Percentiles rank a stretch among this genome's conserved stretches.
Conservation (phyloP, 2,329 filamentous ascomycete genomes). For the Zymoseptoria crescenta region DNA sequence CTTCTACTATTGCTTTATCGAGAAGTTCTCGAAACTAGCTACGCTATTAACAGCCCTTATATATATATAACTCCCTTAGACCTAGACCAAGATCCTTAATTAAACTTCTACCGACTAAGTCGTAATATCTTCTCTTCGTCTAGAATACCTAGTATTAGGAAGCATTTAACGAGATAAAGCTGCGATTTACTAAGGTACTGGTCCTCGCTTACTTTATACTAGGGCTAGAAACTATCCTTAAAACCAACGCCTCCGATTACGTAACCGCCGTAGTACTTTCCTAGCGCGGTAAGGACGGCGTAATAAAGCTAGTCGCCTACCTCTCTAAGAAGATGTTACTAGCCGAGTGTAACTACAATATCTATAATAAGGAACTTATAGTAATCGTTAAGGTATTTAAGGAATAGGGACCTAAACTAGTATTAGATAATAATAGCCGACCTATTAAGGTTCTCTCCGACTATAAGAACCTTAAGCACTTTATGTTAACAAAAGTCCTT, state of each 20-base stretch:
- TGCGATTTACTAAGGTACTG: not conserved
- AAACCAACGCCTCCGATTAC: not conserved
- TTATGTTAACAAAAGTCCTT: no score
- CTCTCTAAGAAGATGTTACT: conserved; percentile 2
- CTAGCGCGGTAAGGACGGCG: not conserved
- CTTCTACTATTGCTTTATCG: not conserved
- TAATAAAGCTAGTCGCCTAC: not conserved
- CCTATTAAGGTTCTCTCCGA: no score
- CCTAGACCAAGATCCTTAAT: not conserved
- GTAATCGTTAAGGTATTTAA: no score
- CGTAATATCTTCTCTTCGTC: not conserved
- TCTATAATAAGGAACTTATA: not conserved
- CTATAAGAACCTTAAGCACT: no score
- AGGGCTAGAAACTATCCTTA: not conserved
- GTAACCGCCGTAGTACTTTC: not conserved
- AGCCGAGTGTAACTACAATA: no score
- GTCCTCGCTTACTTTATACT: not conserved
- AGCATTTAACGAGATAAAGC: not conserved
- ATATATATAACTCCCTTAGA: not conserved
- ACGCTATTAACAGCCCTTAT: not conserved
- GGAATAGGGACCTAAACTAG: not conserved
- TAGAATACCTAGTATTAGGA: not conserved
- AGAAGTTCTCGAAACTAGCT: not conserved
- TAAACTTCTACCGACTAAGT: not conserved
- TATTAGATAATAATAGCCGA: no score